These are phyloP conservation scores for Aegilops umbellulata DNA, from an alignment of 176 grass and related monocot species.

Conservation along the genomic window DNA sequence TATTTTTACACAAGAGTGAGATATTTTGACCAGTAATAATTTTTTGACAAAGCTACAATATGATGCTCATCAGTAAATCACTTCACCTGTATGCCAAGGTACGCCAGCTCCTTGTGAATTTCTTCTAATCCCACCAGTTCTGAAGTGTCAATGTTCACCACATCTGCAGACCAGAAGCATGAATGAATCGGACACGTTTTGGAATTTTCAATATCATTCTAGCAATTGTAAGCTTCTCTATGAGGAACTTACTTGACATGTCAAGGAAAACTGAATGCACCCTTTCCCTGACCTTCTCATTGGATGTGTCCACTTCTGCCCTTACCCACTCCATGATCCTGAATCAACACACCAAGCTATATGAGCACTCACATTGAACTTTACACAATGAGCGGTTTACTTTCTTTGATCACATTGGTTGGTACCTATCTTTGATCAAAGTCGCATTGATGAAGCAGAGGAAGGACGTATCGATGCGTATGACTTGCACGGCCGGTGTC, in stretches of 20 bases:
- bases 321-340: constrained; percentile 60
- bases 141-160: constrained; percentile 91
- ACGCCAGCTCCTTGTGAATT: constrained; percentile 64
- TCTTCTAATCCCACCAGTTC: constrained; percentile 60
- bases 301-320: constrained; percentile 41
- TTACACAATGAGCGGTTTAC: background rate
- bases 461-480: constrained; percentile 76
- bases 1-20: constrained; percentile 2
- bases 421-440: constrained; percentile 85
- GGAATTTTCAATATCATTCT: too few relatives aligned
- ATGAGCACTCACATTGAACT: background rate
- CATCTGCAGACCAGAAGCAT: constrained; percentile 47
- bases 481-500: constrained; percentile 41
- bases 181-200: background rate
- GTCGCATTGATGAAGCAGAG: constrained; percentile 88
- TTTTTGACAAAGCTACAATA: background rate
- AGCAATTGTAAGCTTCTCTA: background rate
- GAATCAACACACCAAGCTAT: constrained; percentile 16
- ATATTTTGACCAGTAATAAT: background rate
- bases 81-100: constrained; percentile 67
- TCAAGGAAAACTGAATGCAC: constrained; percentile 69
- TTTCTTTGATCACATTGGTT: background rate
- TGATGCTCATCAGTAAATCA: background rate
- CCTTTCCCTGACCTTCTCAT: constrained; percentile 49
- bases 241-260: constrained; percentile 73